Percentiles rank a stretch among this genome's conserved stretches.
Evolutionary conservation across 805 yeast genomes (phyloP).

Genomic region (Kazachstania taianensis): DNA sequence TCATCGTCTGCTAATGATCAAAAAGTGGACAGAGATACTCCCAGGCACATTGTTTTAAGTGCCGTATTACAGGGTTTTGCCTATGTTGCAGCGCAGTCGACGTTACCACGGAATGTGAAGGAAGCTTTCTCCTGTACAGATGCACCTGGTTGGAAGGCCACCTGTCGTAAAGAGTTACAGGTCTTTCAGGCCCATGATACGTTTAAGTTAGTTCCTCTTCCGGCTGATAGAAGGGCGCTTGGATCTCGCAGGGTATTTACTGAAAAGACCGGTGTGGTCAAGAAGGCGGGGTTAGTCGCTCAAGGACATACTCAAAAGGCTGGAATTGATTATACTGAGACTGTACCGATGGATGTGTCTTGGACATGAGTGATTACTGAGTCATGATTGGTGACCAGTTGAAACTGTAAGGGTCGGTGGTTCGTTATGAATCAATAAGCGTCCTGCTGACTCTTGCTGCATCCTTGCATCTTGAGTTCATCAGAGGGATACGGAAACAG

Average conservation of each 20-base stretch:
- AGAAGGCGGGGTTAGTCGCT: slow-evolving; percentile 23
- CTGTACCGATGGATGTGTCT: too few relatives aligned
- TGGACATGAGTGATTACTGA: too few relatives aligned
- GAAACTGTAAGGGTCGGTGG: slow-evolving; percentile 25
- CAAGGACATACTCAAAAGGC: slow-evolving; percentile 17
- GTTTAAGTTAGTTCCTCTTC: slow-evolving; percentile 6
- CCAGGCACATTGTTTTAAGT: neutral
- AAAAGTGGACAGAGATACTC: too few relatives aligned
- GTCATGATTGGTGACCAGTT: too few relatives aligned
- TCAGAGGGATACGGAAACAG: slow-evolving; percentile 18
- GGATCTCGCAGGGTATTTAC: slow-evolving; percentile 16
- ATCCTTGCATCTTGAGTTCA: slow-evolving; percentile 3
- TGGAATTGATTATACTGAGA: slow-evolving; percentile 20
- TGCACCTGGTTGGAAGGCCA: slow-evolving; percentile 2
- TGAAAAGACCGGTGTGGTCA: slow-evolving; percentile 6
- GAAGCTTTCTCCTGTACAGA: slow-evolving; percentile 1
- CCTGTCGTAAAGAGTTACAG: slow-evolving; percentile 3
- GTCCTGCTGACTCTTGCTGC: slow-evolving; percentile 7
- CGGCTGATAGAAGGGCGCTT: slow-evolving; percentile 6
- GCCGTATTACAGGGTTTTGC: neutral
- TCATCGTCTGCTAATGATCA: too few relatives aligned
- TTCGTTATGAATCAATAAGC: slow-evolving; percentile 13
- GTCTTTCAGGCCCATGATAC: slow-evolving; percentile 7
- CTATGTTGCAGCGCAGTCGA: neutral
- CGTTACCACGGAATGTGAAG: neutral